A percentile compares a stretch with the other conserved stretches of the same genome.
phyloP scores from a whole-genome alignment of 805 yeast species.

The Metschnikowia corniflorae region DNA sequence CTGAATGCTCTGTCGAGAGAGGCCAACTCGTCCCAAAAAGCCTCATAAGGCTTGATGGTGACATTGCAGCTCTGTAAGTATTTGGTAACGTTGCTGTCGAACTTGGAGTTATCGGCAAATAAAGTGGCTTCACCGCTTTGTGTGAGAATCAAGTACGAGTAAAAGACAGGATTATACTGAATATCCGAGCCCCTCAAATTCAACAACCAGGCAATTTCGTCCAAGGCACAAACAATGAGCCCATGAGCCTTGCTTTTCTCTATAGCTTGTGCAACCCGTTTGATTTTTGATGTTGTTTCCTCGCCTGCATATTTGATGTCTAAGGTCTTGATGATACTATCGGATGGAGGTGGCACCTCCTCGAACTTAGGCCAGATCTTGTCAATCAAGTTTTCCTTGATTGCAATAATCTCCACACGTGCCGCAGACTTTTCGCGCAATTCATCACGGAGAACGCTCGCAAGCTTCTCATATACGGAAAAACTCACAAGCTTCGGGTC shows the following conservation, averaged over 20 bases:
- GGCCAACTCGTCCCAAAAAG: slow-evolving; percentile 43
- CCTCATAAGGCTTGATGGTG: slow-evolving; percentile 39
- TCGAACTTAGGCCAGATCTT: slow-evolving; percentile 69
- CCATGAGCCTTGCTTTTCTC: slow-evolving; percentile 30
- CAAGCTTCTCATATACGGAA: slow-evolving; percentile 29
- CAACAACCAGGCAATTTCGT: slow-evolving; percentile 52
- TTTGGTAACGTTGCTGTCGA: slow-evolving; percentile 27
- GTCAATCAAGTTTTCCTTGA: slow-evolving; percentile 68
- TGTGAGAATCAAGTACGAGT: slow-evolving; percentile 37
- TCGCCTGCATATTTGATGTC: slow-evolving; percentile 63
- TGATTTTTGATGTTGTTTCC: slow-evolving; percentile 53
- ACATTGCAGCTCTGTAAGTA: slow-evolving; percentile 26
- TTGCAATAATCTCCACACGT: slow-evolving; percentile 41
- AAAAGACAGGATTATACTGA: slow-evolving; percentile 53
- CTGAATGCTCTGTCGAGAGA: slow-evolving; percentile 35
- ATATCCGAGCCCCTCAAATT: slow-evolving; percentile 55
- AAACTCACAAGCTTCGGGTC: slow-evolving; percentile 50
- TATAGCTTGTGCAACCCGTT: slow-evolving; percentile 31
- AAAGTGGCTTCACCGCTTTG: slow-evolving; percentile 28
- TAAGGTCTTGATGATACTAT: slow-evolving; percentile 49
- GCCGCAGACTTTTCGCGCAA: slow-evolving; percentile 23
- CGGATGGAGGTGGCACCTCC: slow-evolving; percentile 51
- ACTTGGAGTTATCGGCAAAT: slow-evolving; percentile 42
- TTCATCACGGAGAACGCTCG: slow-evolving; percentile 28
- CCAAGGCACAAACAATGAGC: slow-evolving; percentile 44